These are phyloP conservation scores for Groenewaldozyma salmanticensis DNA, from an alignment of 805 yeast genomes.

Conservation along the genomic window DNA sequence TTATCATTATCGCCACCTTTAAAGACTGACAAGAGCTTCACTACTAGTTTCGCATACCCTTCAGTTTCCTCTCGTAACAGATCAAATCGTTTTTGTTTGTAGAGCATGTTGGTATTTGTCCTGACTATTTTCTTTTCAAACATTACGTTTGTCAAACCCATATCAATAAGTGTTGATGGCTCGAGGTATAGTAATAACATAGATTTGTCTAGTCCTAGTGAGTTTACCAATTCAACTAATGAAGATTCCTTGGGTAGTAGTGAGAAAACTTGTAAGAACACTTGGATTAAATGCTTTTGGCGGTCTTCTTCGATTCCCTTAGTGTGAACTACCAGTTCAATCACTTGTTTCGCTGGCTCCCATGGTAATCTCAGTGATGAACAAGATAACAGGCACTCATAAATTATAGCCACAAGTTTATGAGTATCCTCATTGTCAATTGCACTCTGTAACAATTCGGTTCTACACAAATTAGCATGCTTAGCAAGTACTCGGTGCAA, in stretches of 20 bases:
- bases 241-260: conserved; percentile 6
- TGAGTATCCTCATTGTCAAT: conserved; percentile 2
- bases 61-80: conserved; percentile 64
- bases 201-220: conserved; percentile 17
- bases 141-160: conserved; percentile 22
- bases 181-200: conserved; percentile 21
- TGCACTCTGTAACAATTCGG: conserved; percentile 4
- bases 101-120: conserved; percentile 38
- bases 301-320: neutral
- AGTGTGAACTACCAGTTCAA: conserved; percentile 3
- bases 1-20: conserved; percentile 20
- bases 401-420: conserved; percentile 8
- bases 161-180: conserved; percentile 13
- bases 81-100: conserved; percentile 47
- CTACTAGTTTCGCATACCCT: conserved; percentile 61
- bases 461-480: neutral
- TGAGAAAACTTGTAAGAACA: conserved; percentile 14
- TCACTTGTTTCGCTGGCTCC: conserved; percentile 5
- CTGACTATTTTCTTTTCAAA: conserved; percentile 31
- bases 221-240: conserved; percentile 12
- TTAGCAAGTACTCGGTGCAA: neutral
- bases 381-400: conserved; percentile 12
- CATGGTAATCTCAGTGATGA: conserved; percentile 2
- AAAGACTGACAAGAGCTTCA: conserved; percentile 38
- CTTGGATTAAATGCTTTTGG: conserved; percentile 1